Evolutionary conservation across 345 rosid species (phyloP), one percentile per base, ranked within the genome.

Genomic region (Citrus medica): DNA sequence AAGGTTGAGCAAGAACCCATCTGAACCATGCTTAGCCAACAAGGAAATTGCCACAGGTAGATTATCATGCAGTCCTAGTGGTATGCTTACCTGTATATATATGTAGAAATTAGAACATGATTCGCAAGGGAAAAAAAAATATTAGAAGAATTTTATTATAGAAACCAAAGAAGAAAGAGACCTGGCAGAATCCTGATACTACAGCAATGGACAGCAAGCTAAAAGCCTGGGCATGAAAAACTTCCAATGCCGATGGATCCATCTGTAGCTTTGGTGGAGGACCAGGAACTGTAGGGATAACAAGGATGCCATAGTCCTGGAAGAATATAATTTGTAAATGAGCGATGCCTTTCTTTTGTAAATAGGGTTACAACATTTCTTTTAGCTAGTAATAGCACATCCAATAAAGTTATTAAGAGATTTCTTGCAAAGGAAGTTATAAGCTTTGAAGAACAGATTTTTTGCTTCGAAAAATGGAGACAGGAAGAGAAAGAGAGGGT

Each of bases 131-230:
- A 1, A 25, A 14, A n/a, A n/a, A 66, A 28, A 55, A 2, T 3
- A 10, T 42, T 17, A 19, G 24, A 28, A 75, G 38, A 46, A 58
- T 27, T 3, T 7, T 19, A 13, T 46, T 28, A 48, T 53, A 38
- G 9, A 35, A 24, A 69, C 1, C 5, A 2, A 46, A 25, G 8
- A 53, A 46, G 71, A 71, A 16, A 66, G 6, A 78, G 51, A 89
- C 98, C 98, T 92, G 99, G 83, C 98, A 95, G 84, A 89, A 89
- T 73, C 99, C 97, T 33, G 98, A 95, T 58, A 90, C 86, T 30
- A 94, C 97, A 9, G 93, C 90, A 58, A 95, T 81, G 2, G 95
- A 91, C 67, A 91, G 87, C 85, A 93, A 88, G 85, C 94, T 86
- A 30, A 89, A 93, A 65, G 97, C 91, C 86, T 85, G 85, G 38